Base-by-base conservation (phyloP, 345 rosid species). In the Punica granatum region DNA sequence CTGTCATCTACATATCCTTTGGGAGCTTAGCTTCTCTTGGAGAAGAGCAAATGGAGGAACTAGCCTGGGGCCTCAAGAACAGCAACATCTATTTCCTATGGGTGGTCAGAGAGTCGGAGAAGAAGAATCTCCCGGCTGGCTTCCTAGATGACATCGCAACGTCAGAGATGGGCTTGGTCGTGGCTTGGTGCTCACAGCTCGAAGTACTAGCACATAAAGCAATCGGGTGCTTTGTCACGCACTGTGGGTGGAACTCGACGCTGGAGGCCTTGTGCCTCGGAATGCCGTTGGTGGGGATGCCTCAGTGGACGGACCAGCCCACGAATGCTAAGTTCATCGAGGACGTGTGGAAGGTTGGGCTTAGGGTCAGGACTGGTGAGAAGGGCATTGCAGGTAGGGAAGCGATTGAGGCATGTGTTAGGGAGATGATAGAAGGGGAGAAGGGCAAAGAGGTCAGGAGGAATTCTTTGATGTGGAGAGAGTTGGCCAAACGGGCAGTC, bases 201-300 rank as follows among this genome's bases (percentile, higher is more conserved):
- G 74, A 82, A 70, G 86, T 85, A 51, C 63, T 88, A 23, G 75
- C 81, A 59, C 88, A 85, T 15, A 68, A 37, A 13, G 75, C 90
- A 10, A 66, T 82, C 0, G 85, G 93, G 9, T 88, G 93, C 69
- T 88, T 88, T 60, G 51, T 88, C 68, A 80, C 88, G 15, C 93
- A 83, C 33, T 83, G 84, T 23, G 88, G 92, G 4, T 85, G 92
- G 92, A 87, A 87, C 78, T 87, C 92, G 8, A 85, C 86, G 2
- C 48, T 88, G 0, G 93, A 88, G 73, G 87, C 87, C 3, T 6
- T 88, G 68, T 80, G 84, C 72, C 73, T 85, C 67, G 88, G 90
- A 10, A 80, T 85, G 10, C 87, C 87, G 42, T 65, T 85, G 85
- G 75, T 82, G 36, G 87, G 76, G 1, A 75, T 88, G 85, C 87